These are phyloP conservation scores for Senna tora DNA, from an alignment of 306 rosid species.

Conservation along the genomic window DNA sequence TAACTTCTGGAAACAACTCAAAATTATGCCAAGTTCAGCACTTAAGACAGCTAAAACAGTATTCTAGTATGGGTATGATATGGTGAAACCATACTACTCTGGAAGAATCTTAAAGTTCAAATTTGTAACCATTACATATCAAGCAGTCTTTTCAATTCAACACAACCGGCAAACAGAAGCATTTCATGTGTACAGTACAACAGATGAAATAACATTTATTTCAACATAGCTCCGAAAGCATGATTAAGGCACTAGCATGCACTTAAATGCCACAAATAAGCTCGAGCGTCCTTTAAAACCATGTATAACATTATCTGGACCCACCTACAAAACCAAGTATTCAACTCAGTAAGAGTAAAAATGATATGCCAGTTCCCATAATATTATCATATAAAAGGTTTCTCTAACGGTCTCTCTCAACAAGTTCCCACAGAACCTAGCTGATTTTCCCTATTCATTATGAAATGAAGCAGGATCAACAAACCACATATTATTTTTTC, in stretches of 20 bases:
- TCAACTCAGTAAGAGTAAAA: slow-evolving; percentile 9
- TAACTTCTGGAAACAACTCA: background rate
- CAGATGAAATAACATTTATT: slow-evolving; percentile 25
- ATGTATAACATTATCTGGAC: background rate
- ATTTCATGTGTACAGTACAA: slow-evolving; percentile 20
- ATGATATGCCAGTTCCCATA: background rate
- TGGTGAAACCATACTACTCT: background rate
- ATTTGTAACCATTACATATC: background rate
- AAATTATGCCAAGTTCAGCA: background rate
- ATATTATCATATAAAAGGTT: background rate
- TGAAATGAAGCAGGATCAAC: background rate
- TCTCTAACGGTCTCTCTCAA: no score
- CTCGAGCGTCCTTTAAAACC: slow-evolving; percentile 24
- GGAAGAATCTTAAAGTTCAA: background rate
- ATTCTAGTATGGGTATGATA: no score
- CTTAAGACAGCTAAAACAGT: background rate
- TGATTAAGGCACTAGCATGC: slow-evolving; percentile 1
- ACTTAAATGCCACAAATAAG: slow-evolving; percentile 4
- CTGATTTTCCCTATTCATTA: background rate
- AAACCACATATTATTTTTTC: background rate
- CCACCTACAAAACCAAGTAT: slow-evolving; percentile 41
- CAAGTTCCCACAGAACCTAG: no score
- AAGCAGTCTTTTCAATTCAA: background rate
- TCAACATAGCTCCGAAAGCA: slow-evolving; percentile 26
- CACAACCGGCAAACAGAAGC: background rate